Evolutionary conservation across 2,329 filamentous ascomycete genomes (phyloP), one percentile per base, ranked within the genome.

Genomic region (Fusarium sterilihyphosum): DNA sequence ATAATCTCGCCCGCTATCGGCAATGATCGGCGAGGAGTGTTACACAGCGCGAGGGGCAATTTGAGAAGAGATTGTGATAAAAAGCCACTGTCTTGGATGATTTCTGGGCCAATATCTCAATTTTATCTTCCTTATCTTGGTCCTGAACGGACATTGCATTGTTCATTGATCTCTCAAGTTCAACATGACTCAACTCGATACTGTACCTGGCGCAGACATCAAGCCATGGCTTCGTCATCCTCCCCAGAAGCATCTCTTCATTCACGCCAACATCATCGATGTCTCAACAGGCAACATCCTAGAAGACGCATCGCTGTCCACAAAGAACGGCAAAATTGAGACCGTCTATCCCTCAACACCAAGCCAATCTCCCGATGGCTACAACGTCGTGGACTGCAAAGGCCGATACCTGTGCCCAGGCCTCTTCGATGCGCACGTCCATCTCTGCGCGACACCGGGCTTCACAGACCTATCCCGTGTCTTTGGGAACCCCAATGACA

Each of bases 381-480:
- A 57, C 29, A 56, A 57, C 18, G 5, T 54, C 16, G 49, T 61
- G 11, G 47, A 61, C 8, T 57, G 47, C 38, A 43, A 43, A 2
- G 38, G 49, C 8, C 43, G 29, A 14, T 80, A 80, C 59, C 65
- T 82, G 13, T 78, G 78, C 4, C 78, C 81, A 0, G 81, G 77
- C 13, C 76, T 81, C 53, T 81, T 80, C 44, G 80, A 81, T 56
- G 79, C 74, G 40, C 80, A 81, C 38, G 77, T 82, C 6, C 79
- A 82, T 53, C 72, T 81, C 38, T 75, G 76, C 22, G 81, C 80
- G 18, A 78, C 79, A 1, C 79, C 80, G 0, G 80, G 80, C 20
- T 76, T 76, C 26, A 66, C 77, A 6, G 74, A 74, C 9, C 74
- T 82, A 3, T 74, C 73, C 26, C 74, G 73, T 18, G 77, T 73